Evolutionary conservation across 2,329 filamentous ascomycete species (phyloP).

Genomic region (Epichloe brachyelytri): DNA sequence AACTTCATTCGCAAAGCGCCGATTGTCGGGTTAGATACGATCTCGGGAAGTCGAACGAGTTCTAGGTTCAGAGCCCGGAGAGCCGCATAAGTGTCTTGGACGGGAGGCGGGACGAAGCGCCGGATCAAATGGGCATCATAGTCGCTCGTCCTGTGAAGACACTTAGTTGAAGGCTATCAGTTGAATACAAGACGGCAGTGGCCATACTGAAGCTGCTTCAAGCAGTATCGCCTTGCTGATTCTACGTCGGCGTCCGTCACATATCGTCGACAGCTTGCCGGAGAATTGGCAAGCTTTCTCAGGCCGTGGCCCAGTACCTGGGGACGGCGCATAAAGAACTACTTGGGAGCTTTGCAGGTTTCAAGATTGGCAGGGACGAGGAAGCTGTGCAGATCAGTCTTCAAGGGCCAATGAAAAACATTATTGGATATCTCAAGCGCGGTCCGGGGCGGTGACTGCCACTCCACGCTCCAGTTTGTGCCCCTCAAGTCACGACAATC

Average conservation of each 20-base stretch:
- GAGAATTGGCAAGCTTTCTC: slow-evolving; percentile 19
- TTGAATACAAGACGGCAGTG: too few species aligned
- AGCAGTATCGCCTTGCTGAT: slow-evolving; percentile 41
- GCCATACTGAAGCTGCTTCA: slow-evolving; percentile 36
- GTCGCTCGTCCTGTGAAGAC: slow-evolving; percentile 58
- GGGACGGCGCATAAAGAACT: slow-evolving; percentile 25
- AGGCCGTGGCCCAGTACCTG: slow-evolving; percentile 25
- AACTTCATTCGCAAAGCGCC: slow-evolving; percentile 87
- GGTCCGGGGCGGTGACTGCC: not conserved
- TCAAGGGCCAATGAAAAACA: slow-evolving; percentile 9
- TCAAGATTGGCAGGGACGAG: not conserved
- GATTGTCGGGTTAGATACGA: slow-evolving; percentile 76
- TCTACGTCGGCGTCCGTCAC: slow-evolving; percentile 38
- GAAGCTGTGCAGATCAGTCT: not conserved
- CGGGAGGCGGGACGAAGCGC: slow-evolving; percentile 66
- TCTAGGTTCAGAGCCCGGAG: slow-evolving; percentile 90
- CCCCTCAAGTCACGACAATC: not conserved
- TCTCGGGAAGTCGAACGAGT: slow-evolving; percentile 77
- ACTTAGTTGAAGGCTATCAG: slow-evolving; percentile 4
- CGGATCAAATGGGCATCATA: slow-evolving; percentile 77
- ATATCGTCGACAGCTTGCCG: slow-evolving; percentile 25
- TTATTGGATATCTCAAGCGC: slow-evolving; percentile 3
- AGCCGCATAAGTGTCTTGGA: slow-evolving; percentile 75
- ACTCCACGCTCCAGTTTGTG: not conserved
- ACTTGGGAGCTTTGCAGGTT: not conserved